These are phyloP conservation scores for Monosporozyma aquatica DNA, from an alignment of 805 yeast genomes.

Conservation along the genomic window DNA sequence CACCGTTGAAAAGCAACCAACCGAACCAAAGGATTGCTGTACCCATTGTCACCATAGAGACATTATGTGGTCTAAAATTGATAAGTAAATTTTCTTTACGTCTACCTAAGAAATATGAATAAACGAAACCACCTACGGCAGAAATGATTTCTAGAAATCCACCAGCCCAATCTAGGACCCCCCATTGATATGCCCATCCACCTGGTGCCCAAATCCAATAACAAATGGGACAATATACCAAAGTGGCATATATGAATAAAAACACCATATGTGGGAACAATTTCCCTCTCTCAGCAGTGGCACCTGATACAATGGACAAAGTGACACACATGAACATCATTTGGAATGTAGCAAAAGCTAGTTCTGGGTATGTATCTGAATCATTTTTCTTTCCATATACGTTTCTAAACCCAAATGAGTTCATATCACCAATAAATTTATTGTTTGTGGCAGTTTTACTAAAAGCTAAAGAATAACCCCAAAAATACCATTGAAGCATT, in stretches of 20 bases:
- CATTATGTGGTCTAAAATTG: constrained; percentile 92
- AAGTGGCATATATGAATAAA: constrained; percentile 78
- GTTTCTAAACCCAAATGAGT: constrained; percentile 71
- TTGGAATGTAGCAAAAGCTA: constrained; percentile 79
- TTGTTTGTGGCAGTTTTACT: constrained; percentile 62
- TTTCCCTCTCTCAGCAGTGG: constrained; percentile 88
- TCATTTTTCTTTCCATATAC: constrained; percentile 39
- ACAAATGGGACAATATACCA: constrained; percentile 90
- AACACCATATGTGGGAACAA: constrained; percentile 77
- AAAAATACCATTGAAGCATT: constrained; percentile 88
- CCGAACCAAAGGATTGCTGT: constrained; percentile 86
- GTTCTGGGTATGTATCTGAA: constrained; percentile 53
- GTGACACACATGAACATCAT: constrained; percentile 92
- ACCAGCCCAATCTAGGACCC: constrained; percentile 93
- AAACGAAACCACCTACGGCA: constrained; percentile 85
- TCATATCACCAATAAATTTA: constrained; percentile 80
- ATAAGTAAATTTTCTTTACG: constrained; percentile 67
- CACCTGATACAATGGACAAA: constrained; percentile 83
- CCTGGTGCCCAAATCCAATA: constrained; percentile 91
- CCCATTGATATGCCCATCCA: constrained; percentile 93
- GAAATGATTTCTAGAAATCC: constrained; percentile 92
- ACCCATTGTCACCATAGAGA: constrained; percentile 82
- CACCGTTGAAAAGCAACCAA: constrained; percentile 94
- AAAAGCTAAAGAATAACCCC: constrained; percentile 96
- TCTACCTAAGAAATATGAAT: constrained; percentile 70